A percentile compares a stretch with the other conserved stretches of the same genome.
Conservation (phyloP, 2,329 filamentous ascomycete species). For the Epicoccum nigrum region DNA sequence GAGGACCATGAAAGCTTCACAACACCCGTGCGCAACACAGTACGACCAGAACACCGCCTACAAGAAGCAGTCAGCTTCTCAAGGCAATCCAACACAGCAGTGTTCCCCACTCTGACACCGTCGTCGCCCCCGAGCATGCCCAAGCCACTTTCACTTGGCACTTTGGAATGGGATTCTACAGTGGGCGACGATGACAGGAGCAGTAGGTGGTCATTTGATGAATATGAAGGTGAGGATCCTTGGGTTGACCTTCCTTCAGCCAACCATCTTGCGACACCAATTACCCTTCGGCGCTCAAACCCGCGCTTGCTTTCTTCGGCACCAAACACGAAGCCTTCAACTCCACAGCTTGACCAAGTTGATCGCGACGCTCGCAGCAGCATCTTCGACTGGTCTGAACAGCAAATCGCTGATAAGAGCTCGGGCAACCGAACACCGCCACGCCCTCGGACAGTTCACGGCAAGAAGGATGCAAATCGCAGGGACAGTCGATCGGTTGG, state of each 20-base stretch:
- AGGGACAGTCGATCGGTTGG: conserved; percentile 71
- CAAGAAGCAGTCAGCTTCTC: conserved; percentile 45
- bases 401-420: conserved; percentile 65
- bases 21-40: conserved; percentile 55
- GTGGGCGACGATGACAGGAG: conserved; percentile 48
- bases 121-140: conserved; percentile 55
- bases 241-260: conserved; percentile 49
- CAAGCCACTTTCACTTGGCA: conserved; percentile 49
- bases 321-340: conserved; percentile 46
- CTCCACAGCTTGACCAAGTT: conserved; percentile 46
- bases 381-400: conserved; percentile 80
- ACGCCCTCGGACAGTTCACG: conserved; percentile 76
- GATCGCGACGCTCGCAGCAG: conserved; percentile 63
- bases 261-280: conserved; percentile 40
- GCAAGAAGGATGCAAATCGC: conserved; percentile 73
- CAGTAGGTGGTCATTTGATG: conserved; percentile 52
- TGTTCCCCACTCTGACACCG: conserved; percentile 49
- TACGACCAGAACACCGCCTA: conserved; percentile 46
- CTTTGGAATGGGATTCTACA: conserved; percentile 49
- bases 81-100: conserved; percentile 39
- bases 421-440: conserved; percentile 64
- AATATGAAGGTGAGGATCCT: conserved; percentile 45
- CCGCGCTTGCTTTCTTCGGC: conserved; percentile 37
- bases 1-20: conserved; percentile 58
- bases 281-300: conserved; percentile 42